A percentile compares a stretch with the other conserved stretches of the same genome.
Evolutionary conservation across 2,329 filamentous ascomycete species (phyloP).

Genomic region (Simplicillium sp.): DNA sequence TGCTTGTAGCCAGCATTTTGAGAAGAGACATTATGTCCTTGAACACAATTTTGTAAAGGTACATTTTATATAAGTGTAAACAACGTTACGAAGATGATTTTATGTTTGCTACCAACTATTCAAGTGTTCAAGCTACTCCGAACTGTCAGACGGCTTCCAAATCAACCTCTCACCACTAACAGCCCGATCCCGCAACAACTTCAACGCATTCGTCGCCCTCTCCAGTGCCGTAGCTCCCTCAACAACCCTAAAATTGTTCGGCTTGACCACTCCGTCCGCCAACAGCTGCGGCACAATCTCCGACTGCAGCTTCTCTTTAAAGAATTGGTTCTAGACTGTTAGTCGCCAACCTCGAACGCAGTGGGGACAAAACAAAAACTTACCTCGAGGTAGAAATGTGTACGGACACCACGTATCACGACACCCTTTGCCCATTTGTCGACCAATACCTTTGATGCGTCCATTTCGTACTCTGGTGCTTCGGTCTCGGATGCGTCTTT

Average conservation of each 20-base stretch:
- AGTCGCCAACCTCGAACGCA: no score
- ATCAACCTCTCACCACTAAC: constrained; percentile 31
- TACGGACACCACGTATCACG: constrained; percentile 41
- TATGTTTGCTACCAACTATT: no score
- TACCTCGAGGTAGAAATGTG: constrained; percentile 22
- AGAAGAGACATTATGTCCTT: no score
- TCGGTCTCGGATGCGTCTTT: constrained; percentile 36
- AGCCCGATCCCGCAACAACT: constrained; percentile 22
- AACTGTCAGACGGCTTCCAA: constrained; percentile 18
- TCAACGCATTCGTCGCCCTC: constrained; percentile 27
- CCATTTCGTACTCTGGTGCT: constrained; percentile 44
- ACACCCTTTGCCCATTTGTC: constrained; percentile 43
- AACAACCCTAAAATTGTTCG: constrained; percentile 30
- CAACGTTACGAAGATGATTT: no score
- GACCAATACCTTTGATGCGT: constrained; percentile 27
- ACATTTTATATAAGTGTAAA: no score
- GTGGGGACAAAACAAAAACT: constrained; percentile 2
- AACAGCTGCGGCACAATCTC: constrained; percentile 43
- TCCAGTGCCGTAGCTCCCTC: constrained; percentile 28
- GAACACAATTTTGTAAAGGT: no score
- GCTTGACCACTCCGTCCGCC: constrained; percentile 24
- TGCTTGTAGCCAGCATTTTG: no score
- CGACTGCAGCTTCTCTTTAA: constrained; percentile 42
- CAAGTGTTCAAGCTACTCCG: background rate
- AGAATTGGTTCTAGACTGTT: constrained; percentile 37